phyloP scores from a whole-genome alignment of 1,284 basidiomycete species.

The Cryptococcus deneoformans region DNA sequence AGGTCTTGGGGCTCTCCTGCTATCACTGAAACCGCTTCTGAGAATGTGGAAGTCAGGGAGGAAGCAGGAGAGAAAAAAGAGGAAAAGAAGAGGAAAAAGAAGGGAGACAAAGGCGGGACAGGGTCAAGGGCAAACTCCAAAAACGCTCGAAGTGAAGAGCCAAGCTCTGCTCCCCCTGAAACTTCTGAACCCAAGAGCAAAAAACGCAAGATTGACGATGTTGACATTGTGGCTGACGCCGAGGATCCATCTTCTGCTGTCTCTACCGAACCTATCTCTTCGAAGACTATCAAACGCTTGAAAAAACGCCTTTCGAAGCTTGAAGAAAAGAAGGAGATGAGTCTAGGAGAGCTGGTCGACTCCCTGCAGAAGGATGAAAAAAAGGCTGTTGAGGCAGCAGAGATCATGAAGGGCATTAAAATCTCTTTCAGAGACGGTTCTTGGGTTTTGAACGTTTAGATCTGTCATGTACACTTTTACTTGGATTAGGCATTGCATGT shows the following conservation, averaged over 20 bases:
- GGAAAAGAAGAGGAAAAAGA: conserved; percentile 43
- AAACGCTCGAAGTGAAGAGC: conserved; percentile 40
- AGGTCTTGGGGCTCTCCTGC: conserved; percentile 40
- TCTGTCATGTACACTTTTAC: background rate
- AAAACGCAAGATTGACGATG: conserved; percentile 36
- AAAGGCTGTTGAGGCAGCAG: conserved; percentile 23
- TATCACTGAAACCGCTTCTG: background rate
- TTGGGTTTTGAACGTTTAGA: conserved; percentile 29
- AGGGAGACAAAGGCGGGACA: conserved; percentile 49
- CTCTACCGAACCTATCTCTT: conserved; percentile 9
- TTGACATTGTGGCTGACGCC: conserved; percentile 2
- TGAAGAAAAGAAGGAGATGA: conserved; percentile 10
- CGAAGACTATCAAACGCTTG: conserved; percentile 38
- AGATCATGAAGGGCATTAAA: conserved; percentile 29
- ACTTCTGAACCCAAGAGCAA: conserved; percentile 24
- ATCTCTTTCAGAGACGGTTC: conserved; percentile 29
- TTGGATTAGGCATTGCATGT: conserved; percentile 21
- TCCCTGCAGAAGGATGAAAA: conserved; percentile 29
- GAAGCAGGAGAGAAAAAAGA: conserved; percentile 8
- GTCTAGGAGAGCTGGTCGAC: conserved; percentile 22
- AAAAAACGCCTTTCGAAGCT: conserved; percentile 39
- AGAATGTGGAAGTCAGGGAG: background rate
- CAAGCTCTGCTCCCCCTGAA: background rate
- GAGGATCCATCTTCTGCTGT: background rate
- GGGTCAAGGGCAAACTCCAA: conserved; percentile 47